Evolutionary conservation across 192 early-diverging fungal species (phyloP), one percentile per base, ranked within the genome.

Genomic region (Phlyctochytrium planicorne): DNA sequence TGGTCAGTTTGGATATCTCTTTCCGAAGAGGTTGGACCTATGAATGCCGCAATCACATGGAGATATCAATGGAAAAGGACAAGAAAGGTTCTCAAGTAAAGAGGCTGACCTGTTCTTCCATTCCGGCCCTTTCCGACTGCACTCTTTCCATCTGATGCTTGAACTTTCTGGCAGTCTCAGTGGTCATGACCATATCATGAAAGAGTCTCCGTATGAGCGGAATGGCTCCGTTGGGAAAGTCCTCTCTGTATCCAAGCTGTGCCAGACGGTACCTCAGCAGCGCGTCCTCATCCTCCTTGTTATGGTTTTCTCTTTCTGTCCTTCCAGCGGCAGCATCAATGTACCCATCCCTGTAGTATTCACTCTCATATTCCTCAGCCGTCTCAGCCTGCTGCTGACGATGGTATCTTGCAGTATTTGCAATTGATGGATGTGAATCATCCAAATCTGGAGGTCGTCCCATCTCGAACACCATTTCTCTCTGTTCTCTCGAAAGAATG

Each of bases 101-200:
- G 70, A n/a, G n/a, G n/a, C 74, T 75, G 74, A 33, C n/a, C n/a
- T n/a, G n/a, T n/a, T 57, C 75, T 37, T 60, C 64, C 25, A 76
- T 53, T 6, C 33, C 50, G 2, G 16, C 40, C 33, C 56, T 62
- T 33, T 78, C 77, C 24, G 20, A 6, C 17, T 56, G n/a, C 36
- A 62, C 52, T 30, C 34, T 34, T 35, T 79, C 75, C n/a, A 55
- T 31, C 40, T 82, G 57, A 2, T 53, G 23, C 59, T 81, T 82
- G 0, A 73, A 64, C 50, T 60, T 63, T 25, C 69, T 30, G 27
- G 67, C 66, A 2, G 81, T 71, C 2, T 82, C 81, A 6, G 81
- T 82, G n/a, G 81, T 78, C 17, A 68, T 30, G 23, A 82, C 53
- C 3, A 85, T 66, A 64, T 83, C 83, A 1, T 74, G 69, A 23